Percentiles rank a stretch among this genome's conserved stretches.
phyloP scores from a whole-genome alignment of 2,329 filamentous ascomycete genomes.

The Cercospora canescens region DNA sequence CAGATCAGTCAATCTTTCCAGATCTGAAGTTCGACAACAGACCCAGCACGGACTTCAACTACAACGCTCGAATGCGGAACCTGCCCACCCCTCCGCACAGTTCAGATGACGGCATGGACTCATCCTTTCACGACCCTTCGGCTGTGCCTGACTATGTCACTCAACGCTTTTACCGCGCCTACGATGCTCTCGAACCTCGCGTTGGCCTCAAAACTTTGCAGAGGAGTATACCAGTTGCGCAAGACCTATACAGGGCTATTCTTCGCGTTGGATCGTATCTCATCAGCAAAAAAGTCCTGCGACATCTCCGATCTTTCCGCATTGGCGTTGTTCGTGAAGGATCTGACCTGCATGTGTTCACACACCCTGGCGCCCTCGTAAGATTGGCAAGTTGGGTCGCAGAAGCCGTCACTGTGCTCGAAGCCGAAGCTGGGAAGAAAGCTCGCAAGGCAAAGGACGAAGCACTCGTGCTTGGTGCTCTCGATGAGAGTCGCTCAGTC shows the following conservation, averaged over 20 bases:
- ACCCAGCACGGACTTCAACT: constrained; percentile 24
- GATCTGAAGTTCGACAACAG: constrained; percentile 20
- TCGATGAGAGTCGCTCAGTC: constrained; percentile 83
- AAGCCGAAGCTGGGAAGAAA: constrained; percentile 73
- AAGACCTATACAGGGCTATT: constrained; percentile 88
- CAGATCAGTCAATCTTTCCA: constrained; percentile 23
- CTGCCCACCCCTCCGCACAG: constrained; percentile 37
- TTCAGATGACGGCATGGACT: constrained; percentile 33
- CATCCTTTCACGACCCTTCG: constrained; percentile 22
- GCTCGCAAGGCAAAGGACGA: constrained; percentile 56
- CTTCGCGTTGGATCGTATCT: constrained; percentile 88
- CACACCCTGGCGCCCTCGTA: constrained; percentile 86
- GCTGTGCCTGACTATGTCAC: constrained; percentile 46
- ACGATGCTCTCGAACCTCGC: constrained; percentile 55
- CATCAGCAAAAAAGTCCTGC: constrained; percentile 91
- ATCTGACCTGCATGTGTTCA: constrained; percentile 87
- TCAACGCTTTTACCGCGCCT: constrained; percentile 60
- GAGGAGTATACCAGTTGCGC: constrained; percentile 75
- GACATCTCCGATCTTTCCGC: constrained; percentile 86
- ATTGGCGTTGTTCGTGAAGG: constrained; percentile 96
- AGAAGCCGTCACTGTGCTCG: constrained; percentile 87
- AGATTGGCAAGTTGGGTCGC: constrained; percentile 94
- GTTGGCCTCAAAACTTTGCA: constrained; percentile 72
- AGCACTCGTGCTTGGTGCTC: constrained; percentile 83
- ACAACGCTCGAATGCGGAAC: constrained; percentile 31